Percentiles rank a stretch among this genome's conserved stretches.
These are phyloP conservation scores for Volvox africanus DNA, from an alignment of 139 green algal genomes.

Conservation along the genomic window DNA sequence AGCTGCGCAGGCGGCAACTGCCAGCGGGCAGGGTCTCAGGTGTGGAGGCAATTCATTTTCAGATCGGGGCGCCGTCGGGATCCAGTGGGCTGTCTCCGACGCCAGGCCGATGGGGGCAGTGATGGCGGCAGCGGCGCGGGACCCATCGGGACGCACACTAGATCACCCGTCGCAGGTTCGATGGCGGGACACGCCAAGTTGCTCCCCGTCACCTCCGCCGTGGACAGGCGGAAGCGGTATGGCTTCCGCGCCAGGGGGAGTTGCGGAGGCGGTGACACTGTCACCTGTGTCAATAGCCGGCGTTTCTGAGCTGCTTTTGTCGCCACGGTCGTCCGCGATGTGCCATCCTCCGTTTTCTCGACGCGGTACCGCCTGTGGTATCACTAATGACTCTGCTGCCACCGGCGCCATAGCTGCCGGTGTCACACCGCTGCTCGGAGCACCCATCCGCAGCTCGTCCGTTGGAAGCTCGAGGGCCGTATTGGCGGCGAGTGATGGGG, in stretches of 20 bases:
- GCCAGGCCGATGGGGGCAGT: background rate
- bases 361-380: background rate
- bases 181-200: background rate
- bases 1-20: too few species aligned
- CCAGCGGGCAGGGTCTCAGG: too few species aligned
- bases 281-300: background rate
- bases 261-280: background rate
- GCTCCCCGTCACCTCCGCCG: background rate
- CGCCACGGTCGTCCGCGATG: background rate
- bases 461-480: too few species aligned
- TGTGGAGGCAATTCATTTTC: too few species aligned
- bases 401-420: background rate
- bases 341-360: background rate
- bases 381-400: background rate
- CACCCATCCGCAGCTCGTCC: background rate
- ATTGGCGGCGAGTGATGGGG: too few species aligned
- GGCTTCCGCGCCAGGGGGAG: background rate
- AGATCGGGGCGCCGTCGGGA: background rate
- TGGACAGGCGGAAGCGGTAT: background rate
- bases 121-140: background rate
- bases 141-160: background rate
- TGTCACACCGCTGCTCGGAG: background rate
- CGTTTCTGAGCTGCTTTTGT: background rate
- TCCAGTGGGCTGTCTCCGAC: background rate
- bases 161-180: background rate